Evolutionary conservation across 2,329 filamentous ascomycete species (phyloP).

Genomic region (Sclerotinia minor): DNA sequence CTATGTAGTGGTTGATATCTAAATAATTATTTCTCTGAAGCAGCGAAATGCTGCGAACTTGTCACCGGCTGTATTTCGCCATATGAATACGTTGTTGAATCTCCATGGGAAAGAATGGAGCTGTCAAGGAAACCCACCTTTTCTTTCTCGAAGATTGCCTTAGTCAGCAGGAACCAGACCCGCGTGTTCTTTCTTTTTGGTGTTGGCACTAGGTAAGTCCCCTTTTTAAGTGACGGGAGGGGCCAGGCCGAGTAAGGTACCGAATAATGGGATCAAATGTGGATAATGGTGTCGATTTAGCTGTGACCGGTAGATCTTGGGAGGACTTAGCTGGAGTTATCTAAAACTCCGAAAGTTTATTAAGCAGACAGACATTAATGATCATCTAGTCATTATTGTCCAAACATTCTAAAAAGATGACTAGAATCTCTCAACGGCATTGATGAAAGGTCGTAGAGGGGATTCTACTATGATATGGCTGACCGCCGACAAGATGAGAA

Average conservation of each 20-base stretch:
- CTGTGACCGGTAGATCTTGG: not conserved
- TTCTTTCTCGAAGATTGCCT: conserved; percentile 1
- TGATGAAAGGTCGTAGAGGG: too few relatives aligned
- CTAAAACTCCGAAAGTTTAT: not conserved
- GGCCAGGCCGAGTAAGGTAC: conserved; percentile 8
- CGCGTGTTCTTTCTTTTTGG: conserved; percentile 3
- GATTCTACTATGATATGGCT: too few relatives aligned
- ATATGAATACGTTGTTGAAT: conserved; percentile 30
- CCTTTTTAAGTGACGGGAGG: not conserved
- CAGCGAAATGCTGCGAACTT: conserved; percentile 40
- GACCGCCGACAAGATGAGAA: too few relatives aligned
- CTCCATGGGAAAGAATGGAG: conserved; percentile 21
- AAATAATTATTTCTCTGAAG: conserved; percentile 17
- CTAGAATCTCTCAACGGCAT: too few relatives aligned
- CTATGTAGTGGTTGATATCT: not conserved
- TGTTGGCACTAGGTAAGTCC: too few relatives aligned
- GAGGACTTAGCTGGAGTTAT: too few relatives aligned
- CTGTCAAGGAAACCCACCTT: conserved; percentile 17
- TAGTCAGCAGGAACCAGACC: conserved; percentile 17
- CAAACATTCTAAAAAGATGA: too few relatives aligned
- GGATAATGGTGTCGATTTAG: not conserved
- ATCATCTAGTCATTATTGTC: too few relatives aligned
- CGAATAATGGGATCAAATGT: not conserved
- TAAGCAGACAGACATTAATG: too few relatives aligned
- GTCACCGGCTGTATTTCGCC: conserved; percentile 38